These are phyloP conservation scores for Lumnitzera littorea DNA, from an alignment of 345 rosid genomes.

Conservation along the genomic window DNA sequence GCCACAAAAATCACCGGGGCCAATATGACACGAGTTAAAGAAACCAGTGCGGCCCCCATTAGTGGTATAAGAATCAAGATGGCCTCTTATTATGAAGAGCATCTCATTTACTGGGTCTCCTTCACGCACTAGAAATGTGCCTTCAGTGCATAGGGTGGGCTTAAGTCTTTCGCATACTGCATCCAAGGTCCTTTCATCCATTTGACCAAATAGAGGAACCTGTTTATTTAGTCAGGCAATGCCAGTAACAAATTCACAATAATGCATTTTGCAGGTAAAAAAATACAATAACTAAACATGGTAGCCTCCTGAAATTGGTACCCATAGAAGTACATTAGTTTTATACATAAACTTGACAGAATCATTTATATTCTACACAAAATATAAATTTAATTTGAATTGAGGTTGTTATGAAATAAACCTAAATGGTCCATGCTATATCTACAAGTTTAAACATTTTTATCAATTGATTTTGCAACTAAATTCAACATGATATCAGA, in stretches of 20 bases:
- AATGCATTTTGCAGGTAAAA: too few species aligned
- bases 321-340: too few species aligned
- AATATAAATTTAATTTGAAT: too few species aligned
- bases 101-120: slow-evolving; percentile 24
- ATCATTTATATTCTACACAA: too few species aligned
- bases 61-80: slow-evolving; percentile 23
- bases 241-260: not conserved
- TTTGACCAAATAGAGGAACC: slow-evolving; percentile 20
- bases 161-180: slow-evolving; percentile 25
- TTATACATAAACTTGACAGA: too few species aligned
- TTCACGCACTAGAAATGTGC: slow-evolving; percentile 19
- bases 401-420: too few species aligned
- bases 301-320: too few species aligned
- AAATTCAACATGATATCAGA: too few species aligned
- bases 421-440: too few species aligned
- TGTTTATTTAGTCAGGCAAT: not conserved
- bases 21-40: slow-evolving; percentile 22
- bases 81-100: slow-evolving; percentile 28
- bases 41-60: slow-evolving; percentile 23
- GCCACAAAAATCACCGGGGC: slow-evolving; percentile 29
- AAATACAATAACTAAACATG: too few species aligned
- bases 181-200: slow-evolving; percentile 22
- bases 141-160: slow-evolving; percentile 17
- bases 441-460: too few species aligned
- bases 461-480: too few species aligned